Evolutionary conservation across 2,329 filamentous ascomycete genomes (phyloP).

Genomic region (Alternaria viburni): DNA sequence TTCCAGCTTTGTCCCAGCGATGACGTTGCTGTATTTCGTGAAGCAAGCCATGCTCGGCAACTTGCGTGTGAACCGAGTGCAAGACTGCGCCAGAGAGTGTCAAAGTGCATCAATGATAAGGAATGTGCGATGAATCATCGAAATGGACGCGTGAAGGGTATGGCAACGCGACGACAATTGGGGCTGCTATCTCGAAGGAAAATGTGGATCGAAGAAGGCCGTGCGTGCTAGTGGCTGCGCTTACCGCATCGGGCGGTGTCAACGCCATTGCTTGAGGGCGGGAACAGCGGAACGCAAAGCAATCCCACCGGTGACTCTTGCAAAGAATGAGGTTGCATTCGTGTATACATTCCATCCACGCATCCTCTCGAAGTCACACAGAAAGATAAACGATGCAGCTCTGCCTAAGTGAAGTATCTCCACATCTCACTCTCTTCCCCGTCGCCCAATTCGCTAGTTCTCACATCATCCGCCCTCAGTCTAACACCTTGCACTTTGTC

Average conservation of each 20-base stretch:
- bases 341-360: neutral
- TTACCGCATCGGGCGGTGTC: neutral
- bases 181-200: neutral
- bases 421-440: slow-evolving; percentile 50
- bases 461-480: slow-evolving; percentile 48
- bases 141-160: neutral
- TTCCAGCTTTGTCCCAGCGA: neutral
- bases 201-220: neutral
- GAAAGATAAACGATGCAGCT: neutral
- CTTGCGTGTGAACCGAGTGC: neutral
- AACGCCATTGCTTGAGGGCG: neutral
- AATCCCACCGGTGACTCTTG: neutral
- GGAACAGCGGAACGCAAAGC: neutral
- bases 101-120: neutral
- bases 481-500: slow-evolving; percentile 47
- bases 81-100: neutral
- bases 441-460: slow-evolving; percentile 49
- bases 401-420: slow-evolving; percentile 41
- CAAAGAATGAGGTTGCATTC: neutral
- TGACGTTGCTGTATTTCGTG: neutral
- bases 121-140: neutral
- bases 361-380: too few relatives aligned
- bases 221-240: neutral
- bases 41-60: neutral
- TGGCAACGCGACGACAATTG: neutral